Conservation (phyloP, 1,139 yeast genomes). For the Debaryomycetaceae sp. region DNA sequence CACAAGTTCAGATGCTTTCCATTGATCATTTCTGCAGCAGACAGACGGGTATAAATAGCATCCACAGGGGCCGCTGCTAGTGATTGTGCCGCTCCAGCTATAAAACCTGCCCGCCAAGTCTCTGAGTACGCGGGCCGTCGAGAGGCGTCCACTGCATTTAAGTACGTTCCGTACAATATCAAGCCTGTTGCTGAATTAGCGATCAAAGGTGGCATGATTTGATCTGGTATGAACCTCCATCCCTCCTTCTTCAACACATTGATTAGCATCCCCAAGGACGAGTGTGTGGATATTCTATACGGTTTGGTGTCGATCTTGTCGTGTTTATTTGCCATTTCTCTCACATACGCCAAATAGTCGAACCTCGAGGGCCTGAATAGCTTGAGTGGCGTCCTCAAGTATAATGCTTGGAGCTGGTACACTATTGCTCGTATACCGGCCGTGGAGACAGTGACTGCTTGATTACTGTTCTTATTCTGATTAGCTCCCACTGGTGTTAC, state of each 20-base stretch:
- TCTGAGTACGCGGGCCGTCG: constrained; percentile 30
- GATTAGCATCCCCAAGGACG: constrained; percentile 68
- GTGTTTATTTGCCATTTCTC: constrained; percentile 48
- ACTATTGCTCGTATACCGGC: constrained; percentile 82
- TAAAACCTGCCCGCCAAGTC: constrained; percentile 74
- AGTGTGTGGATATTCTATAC: constrained; percentile 68
- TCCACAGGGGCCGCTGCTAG: constrained; percentile 94
- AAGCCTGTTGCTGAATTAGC: constrained; percentile 88
- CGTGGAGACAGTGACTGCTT: constrained; percentile 50
- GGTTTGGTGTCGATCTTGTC: constrained; percentile 54
- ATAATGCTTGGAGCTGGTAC: constrained; percentile 75
- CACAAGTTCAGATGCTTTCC: constrained; percentile 73
- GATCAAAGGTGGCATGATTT: constrained; percentile 77
- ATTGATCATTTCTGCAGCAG: constrained; percentile 66
- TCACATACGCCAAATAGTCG: constrained; percentile 70
- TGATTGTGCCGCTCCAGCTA: constrained; percentile 85
- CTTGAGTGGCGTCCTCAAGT: constrained; percentile 79
- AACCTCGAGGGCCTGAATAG: constrained; percentile 86
- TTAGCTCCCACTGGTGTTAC: background rate
- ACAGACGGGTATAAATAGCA: constrained; percentile 81
- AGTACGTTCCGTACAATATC: constrained; percentile 77
- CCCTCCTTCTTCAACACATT: constrained; percentile 76
- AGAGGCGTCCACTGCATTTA: constrained; percentile 45
- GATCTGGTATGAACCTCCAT: constrained; percentile 83
- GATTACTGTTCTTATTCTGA: constrained; percentile 21